Conservation (phyloP, 2,329 filamentous ascomycete species). For the Plenodomus lindquistii region DNA sequence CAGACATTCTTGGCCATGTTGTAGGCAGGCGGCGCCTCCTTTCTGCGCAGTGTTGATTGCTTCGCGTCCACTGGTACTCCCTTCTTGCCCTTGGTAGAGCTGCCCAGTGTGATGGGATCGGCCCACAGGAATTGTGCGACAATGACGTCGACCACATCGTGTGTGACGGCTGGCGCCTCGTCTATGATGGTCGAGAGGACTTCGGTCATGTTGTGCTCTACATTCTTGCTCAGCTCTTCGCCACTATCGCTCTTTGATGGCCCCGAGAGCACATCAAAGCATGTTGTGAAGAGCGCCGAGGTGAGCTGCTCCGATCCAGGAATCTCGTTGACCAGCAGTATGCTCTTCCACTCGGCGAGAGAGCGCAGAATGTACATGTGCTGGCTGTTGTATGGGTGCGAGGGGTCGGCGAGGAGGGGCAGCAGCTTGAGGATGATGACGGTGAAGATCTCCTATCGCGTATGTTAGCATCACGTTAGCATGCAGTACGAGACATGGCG, state of each 20-base stretch:
- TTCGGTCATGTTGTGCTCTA: conserved; percentile 88
- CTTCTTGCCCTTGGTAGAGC: conserved; percentile 55
- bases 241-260: conserved; percentile 74
- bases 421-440: conserved; percentile 83
- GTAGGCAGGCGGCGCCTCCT: conserved; percentile 89
- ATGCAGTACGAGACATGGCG: not conserved
- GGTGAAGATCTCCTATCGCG: conserved; percentile 82
- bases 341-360: conserved; percentile 90
- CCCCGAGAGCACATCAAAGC: conserved; percentile 89
- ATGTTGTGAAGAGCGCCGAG: conserved; percentile 73
- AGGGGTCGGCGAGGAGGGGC: conserved; percentile 81
- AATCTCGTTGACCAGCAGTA: conserved; percentile 87
- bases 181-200: conserved; percentile 85
- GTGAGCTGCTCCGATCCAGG: conserved; percentile 80
- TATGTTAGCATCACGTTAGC: conserved; percentile 8
- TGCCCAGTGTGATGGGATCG: conserved; percentile 63
- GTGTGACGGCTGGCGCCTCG: conserved; percentile 75
- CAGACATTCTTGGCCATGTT: conserved; percentile 96
- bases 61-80: conserved; percentile 65
- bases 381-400: conserved; percentile 88
- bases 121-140: conserved; percentile 94
- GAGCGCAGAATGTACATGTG: conserved; percentile 90
- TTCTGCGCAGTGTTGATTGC: conserved; percentile 81
- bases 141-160: conserved; percentile 86
- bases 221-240: conserved; percentile 86